These are phyloP conservation scores for Cutaneotrichosporon mucoides DNA, from an alignment of 1,284 basidiomycete species.

Conservation along the genomic window DNA sequence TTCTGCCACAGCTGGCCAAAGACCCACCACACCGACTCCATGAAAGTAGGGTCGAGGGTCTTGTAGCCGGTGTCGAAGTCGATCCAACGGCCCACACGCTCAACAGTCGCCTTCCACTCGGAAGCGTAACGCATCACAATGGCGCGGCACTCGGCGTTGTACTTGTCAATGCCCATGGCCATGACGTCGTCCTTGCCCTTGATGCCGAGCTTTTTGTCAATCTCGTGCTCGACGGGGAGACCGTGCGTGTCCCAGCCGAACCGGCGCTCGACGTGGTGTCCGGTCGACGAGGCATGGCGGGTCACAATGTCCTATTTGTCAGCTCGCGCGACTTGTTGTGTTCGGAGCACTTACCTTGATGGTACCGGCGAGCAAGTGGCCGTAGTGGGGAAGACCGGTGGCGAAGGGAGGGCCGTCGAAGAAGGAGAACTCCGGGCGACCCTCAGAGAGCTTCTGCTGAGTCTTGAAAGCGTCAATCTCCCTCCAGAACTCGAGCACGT, in stretches of 20 bases:
- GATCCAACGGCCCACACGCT: conserved; percentile 99
- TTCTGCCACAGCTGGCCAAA: conserved; percentile 90
- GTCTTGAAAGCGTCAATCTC: conserved; percentile 98
- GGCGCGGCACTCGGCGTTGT: conserved; percentile 93
- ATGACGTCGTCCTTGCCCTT: conserved; percentile 91
- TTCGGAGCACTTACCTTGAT: conserved; percentile 69
- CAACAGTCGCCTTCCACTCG: conserved; percentile 93
- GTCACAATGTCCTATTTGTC: conserved; percentile 82
- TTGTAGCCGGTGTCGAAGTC: conserved; percentile 99
- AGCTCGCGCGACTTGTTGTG: not conserved
- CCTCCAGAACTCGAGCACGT: conserved; percentile 86
- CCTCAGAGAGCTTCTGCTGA: conserved; percentile 85
- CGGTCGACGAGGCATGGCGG: conserved; percentile 88
- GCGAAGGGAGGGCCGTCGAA: conserved; percentile 99
- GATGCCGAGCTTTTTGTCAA: conserved; percentile 95
- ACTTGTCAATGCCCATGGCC: conserved; percentile 92
- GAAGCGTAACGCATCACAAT: conserved; percentile 97
- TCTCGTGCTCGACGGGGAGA: conserved; percentile 97
- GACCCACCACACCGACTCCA: conserved; percentile 99
- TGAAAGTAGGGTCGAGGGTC: conserved; percentile 87
- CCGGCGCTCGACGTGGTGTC: conserved; percentile 87
- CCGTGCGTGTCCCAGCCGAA: conserved; percentile 99
- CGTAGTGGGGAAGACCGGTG: conserved; percentile 95
- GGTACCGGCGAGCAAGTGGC: conserved; percentile 74
- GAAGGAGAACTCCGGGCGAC: conserved; percentile 82